Evolutionary conservation across 768 basidiomycete genomes (phyloP), one percentile per base, ranked within the genome.

Genomic region (Rubroboletus pulcherrimus): DNA sequence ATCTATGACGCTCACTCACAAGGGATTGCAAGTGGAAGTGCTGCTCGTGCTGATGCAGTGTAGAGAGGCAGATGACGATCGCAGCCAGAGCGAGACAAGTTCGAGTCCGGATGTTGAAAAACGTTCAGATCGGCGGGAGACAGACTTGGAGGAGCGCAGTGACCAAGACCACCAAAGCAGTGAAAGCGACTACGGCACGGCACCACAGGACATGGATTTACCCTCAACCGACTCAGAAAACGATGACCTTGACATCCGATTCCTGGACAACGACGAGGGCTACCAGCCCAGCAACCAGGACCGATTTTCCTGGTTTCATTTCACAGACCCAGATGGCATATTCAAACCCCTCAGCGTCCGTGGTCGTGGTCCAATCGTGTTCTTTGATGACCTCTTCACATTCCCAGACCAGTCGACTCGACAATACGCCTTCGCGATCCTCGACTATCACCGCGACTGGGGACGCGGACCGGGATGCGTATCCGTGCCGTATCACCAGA

Each of bases 381-480:
- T 33, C 1, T 12, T 34, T 29, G 52, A 33, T 21, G 11, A 38
- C 24, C 1, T 29, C 3, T 43, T 51, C 39, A 11, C 29, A 9
- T 15, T 35, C 15, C 29, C 30, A 3, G 35, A 9, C 29, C 12
- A 1, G 30, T 8, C 15, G 5, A 8, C 19, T 8, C 34, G 35
- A 34, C 39, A 54, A 15, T 56, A 56, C 15, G 52, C 55, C 10
- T 48, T 56, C 7, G 52, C 55, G 12, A 19, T 54, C 33, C 53
- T 57, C 17, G 56, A 57, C 35, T 55, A 55, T 19, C 56, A 48
- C n/a, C 53, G 56, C 26, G 53, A 57, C 24, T 55, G 26, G 56
- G 40, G 3, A 31, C 46, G 45, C 19, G 46, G 56, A 7, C 21
- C 30, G 7, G 56, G 56, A 33, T 41, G 53, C 17, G 56, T 49